Percentiles rank a stretch among this genome's conserved stretches.
phyloP scores from a whole-genome alignment of 495 filamentous ascomycete genomes.

The Aspergillus egyptiacus region DNA sequence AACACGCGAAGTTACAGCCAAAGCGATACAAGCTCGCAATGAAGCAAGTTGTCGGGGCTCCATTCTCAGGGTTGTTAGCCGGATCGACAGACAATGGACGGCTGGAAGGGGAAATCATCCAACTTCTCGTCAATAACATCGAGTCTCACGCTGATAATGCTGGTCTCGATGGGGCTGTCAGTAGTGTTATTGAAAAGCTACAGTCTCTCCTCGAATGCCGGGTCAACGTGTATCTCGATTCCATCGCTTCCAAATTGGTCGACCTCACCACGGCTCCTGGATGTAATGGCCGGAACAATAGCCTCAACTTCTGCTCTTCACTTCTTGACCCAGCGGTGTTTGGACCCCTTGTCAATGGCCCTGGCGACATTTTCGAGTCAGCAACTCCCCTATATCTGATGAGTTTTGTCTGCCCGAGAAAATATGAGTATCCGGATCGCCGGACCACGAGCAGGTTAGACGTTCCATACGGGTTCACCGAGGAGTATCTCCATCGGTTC shows the following conservation, averaged over 20 bases:
- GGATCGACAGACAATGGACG: constrained; percentile 7
- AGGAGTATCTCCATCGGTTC: constrained; percentile 39
- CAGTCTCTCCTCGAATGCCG: constrained; percentile 11
- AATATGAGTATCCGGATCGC: constrained; percentile 6
- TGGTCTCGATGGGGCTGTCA: neutral
- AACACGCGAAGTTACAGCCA: constrained; percentile 11
- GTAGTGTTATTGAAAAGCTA: constrained; percentile 7
- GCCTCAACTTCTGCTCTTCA: constrained; percentile 8
- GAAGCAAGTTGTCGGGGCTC: constrained; percentile 38
- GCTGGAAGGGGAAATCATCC: constrained; percentile 19
- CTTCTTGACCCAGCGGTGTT: constrained; percentile 17
- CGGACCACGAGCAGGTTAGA: constrained; percentile 27
- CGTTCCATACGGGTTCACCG: constrained; percentile 32
- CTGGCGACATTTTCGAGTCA: neutral
- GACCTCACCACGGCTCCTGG: constrained; percentile 9
- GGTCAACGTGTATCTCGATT: constrained; percentile 20
- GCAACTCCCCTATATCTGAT: constrained; percentile 28
- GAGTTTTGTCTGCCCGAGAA: constrained; percentile 30
- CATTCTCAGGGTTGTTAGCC: constrained; percentile 27
- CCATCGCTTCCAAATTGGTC: constrained; percentile 23
- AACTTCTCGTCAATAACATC: constrained; percentile 13
- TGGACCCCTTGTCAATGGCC: constrained; percentile 20
- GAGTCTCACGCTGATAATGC: neutral
- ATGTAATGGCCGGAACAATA: neutral
- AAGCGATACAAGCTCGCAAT: constrained; percentile 35